Evolutionary conservation across 495 filamentous ascomycete species (phyloP), one percentile per base, ranked within the genome.

Genomic region (Trichoderma reesei): DNA sequence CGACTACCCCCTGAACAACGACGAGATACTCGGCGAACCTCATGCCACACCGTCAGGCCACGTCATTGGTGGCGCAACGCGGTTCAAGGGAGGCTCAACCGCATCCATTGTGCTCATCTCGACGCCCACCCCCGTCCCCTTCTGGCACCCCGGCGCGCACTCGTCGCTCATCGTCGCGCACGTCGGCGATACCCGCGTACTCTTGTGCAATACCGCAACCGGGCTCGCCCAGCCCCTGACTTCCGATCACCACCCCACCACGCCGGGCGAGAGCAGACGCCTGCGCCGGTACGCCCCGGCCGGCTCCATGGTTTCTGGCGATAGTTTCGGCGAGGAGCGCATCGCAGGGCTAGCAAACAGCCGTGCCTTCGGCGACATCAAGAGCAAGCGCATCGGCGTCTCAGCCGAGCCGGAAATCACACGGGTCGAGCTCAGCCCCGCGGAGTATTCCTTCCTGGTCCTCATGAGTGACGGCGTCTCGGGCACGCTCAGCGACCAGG

Each of bases 311-410:
- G 86, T 95, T 31, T 96, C 93, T 0, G 63, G 63, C 18, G 94
- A 98, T 72, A 94, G 90, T 16, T 98, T 98, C 70, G 94, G 94
- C 69, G 95, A 98, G 74, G 95, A 98, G 73, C 91, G 94, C 66
- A 91, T 98, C 77, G 85, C 85, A 62, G 92, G 93, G 0, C 84
- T 98, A 1, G 94, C 94, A 68, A 98, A 98, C 76, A 93, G 90
- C 9, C 89, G 94, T 6, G 82, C 92, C 3, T 97, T 98, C 69
- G 94, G 94, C 38, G 94, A 98, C 75, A 88, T 96, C 68, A 83
- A 82, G 62, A 89, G 87, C 41, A 98, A 98, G 73, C 89, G 91
- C 56, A 85, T 98, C 44, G 94, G 94, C 39, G 93, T 98, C 5
- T 90, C 86, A 2, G 95, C 94, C 1, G 94, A 98, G 74, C 94